Percentiles rank a stretch among this genome's conserved stretches.
These are phyloP conservation scores for Kodamaea nitidulidarum DNA, from an alignment of 805 yeast genomes.

Conservation along the genomic window DNA sequence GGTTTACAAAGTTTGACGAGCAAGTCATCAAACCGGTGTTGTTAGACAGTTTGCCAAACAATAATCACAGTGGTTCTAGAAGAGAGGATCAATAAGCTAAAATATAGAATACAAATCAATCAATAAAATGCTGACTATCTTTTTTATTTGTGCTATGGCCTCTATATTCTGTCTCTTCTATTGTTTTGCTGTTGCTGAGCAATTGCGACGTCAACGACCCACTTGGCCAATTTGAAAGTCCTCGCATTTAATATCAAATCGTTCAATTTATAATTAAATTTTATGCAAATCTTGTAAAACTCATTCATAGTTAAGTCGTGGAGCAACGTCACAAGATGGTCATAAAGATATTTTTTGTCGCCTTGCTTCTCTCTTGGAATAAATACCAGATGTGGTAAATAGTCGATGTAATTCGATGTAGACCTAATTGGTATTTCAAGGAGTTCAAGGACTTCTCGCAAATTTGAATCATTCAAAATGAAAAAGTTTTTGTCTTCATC, in stretches of 20 bases:
- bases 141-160: background rate
- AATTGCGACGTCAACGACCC: slow-evolving; percentile 65
- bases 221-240: slow-evolving; percentile 64
- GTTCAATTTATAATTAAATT: slow-evolving; percentile 59
- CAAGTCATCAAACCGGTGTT: slow-evolving; percentile 89
- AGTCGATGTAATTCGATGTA: slow-evolving; percentile 33
- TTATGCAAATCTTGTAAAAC: slow-evolving; percentile 60
- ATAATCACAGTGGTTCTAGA: slow-evolving; percentile 4
- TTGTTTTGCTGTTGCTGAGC: slow-evolving; percentile 40
- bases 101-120: background rate
- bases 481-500: slow-evolving; percentile 59
- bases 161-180: background rate
- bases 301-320: slow-evolving; percentile 64
- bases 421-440: slow-evolving; percentile 56
- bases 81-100: slow-evolving; percentile 7
- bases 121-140: background rate
- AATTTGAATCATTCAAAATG: slow-evolving; percentile 43
- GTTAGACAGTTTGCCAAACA: slow-evolving; percentile 45
- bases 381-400: slow-evolving; percentile 44
- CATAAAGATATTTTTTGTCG: slow-evolving; percentile 12
- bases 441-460: slow-evolving; percentile 56
- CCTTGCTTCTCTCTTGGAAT: slow-evolving; percentile 23
- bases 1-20: slow-evolving; percentile 94
- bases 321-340: slow-evolving; percentile 48
- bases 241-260: slow-evolving; percentile 61